These are phyloP conservation scores for Populus simonii DNA, from an alignment of 345 rosid species.

Conservation along the genomic window DNA sequence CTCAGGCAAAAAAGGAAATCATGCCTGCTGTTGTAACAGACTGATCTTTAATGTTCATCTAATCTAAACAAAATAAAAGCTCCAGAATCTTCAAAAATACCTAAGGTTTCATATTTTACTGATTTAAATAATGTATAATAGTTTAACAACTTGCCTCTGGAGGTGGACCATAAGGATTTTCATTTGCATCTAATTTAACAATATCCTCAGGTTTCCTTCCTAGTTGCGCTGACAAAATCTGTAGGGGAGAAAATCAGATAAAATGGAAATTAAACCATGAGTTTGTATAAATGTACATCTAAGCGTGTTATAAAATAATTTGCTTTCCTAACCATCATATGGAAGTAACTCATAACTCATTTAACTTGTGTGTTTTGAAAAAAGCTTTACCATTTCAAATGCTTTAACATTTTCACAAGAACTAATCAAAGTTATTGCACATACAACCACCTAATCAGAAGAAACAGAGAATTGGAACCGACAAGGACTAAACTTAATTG, in stretches of 20 bases:
- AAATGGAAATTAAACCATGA: not conserved
- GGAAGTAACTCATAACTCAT: not conserved
- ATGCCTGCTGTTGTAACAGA: not conserved
- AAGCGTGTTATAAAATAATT: not conserved
- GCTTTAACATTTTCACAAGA: not conserved
- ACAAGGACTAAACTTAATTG: not conserved
- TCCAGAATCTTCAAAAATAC: not conserved
- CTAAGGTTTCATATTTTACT: not conserved
- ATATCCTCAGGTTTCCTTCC: constrained; percentile 97
- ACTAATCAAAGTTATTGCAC: not conserved
- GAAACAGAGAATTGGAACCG: not conserved
- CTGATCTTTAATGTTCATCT: not conserved
- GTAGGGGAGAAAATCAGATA: not conserved
- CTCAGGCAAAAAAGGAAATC: constrained; percentile 16
- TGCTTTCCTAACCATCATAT: not conserved
- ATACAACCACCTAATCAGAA: not conserved
- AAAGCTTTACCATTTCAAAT: not conserved
- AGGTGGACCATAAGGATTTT: constrained; percentile 98
- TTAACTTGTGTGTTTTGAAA: not conserved
- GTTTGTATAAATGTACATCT: not conserved
- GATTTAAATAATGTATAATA: not conserved
- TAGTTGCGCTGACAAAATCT: constrained; percentile 76
- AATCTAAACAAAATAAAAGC: not conserved
- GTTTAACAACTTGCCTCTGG: constrained; percentile 68
- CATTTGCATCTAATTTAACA: constrained; percentile 94